Evolutionary conservation across 345 rosid species (phyloP), one percentile per base, ranked within the genome.

Genomic region (Gossypium turneri): DNA sequence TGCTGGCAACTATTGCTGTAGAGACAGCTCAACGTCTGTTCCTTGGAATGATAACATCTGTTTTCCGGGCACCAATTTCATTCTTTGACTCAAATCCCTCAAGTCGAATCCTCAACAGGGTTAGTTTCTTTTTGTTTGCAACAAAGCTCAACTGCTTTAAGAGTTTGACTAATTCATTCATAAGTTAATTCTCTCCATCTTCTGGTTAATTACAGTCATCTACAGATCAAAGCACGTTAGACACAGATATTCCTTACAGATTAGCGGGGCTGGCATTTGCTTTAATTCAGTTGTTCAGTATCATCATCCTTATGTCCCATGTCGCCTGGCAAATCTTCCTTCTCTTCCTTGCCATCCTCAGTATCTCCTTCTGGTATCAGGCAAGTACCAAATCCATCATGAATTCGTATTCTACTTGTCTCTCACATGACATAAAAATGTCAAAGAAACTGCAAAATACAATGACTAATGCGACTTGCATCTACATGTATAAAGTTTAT

Each of bases 221-320:
- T 3, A 87, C 84, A 15, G 93, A 90, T 79, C 96, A 90, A 83
- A 85, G 90, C 82, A 85, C 87, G 25, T 86, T 91, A 50, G 93
- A 91, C 80, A 86, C 89, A 5, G 92, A 91, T 78, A 89, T 91
- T 77, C 93, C 96, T 7, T 89, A 85, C 83, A 86, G 93, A 77
- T 78, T 91, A 74, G 93, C 92, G 2, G 96, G 96, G 59, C 65
- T 91, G 62, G 90, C 88, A 77, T 87, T 89, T 81, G 96, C 93
- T n/a, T 84, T 88, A 6, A 88, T 91, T 81, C 92, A 88, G 86
- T 82, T 91, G 29, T 63, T 91, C 25, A 89, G 93, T 80, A 80
- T 91, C 64, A 81, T 89, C 63, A 61, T 86, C 63, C 85, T 91
- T 25, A 86, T 89, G 90, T 91, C 89, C 65, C 82, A 81, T 29